Evolutionary conservation across 306 rosid species (phyloP), one percentile per base, ranked within the genome.

Genomic region (Boehmeria nivea): DNA sequence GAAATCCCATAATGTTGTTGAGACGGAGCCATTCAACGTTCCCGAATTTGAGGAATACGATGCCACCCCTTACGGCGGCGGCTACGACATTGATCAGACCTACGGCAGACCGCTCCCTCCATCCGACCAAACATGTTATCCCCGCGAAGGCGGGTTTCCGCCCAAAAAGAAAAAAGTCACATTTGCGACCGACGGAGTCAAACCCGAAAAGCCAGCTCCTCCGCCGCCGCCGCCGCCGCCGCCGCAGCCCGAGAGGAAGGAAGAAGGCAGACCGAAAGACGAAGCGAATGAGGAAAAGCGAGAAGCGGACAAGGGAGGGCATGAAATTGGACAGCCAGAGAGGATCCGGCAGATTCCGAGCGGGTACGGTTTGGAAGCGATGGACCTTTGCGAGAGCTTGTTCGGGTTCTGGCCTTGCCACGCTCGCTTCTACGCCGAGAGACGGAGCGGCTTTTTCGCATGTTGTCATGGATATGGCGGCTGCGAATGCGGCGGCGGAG

Each of bases 331-430:
- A n/a, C n/a, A n/a, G 54, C 81, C 60, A 70, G 77, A 69, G 71
- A 54, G 31, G 54, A 74, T 63, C 69, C n/a, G 51, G 16, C 75
- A 76, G 50, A 63, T 73, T 71, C 95, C 98, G 3, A 75, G 83
- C 60, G 98, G 98, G 39, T 91, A 75, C 78, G 98, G 98, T 0
- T 68, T 91, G 73, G 98, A 91, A 66, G 65, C 96, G 21, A 6
- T 84, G 82, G 98, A 84, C 50, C 63, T 91, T 9, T 91, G 96
- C 65, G 98, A 87, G 43, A 64, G 85, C 31, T 54, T 91, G 57
- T 91, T 91, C 63, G 96, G 98, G 19, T 60, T 77, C 60, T 84
- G 95, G 98, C 98, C 98, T 54, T 82, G 95, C 55, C 52, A 80
- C 57, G 5, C 76, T 40, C 54, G 37, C 1, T 48, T 3, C 31